Evolutionary conservation across 768 basidiomycete genomes (phyloP).

Genomic region (Hydnum rufescens): DNA sequence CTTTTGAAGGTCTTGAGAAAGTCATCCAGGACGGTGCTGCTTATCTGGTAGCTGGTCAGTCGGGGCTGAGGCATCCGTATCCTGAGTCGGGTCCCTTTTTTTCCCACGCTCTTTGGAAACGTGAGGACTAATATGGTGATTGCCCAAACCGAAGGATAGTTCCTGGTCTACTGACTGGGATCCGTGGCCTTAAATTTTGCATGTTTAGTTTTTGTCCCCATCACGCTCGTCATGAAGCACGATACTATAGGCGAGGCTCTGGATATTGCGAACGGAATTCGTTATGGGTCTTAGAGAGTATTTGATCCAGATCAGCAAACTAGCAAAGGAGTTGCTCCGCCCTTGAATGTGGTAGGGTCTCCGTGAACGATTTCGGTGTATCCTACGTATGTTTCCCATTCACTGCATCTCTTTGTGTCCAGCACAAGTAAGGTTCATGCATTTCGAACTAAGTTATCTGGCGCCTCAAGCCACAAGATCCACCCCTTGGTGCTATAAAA

Average conservation of each 20-base stretch:
- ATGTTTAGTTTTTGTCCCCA: slow-evolving; percentile 68
- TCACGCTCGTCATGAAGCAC: slow-evolving; percentile 74
- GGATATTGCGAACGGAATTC: slow-evolving; percentile 69
- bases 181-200: background rate
- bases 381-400: slow-evolving; percentile 44
- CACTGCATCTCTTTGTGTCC: slow-evolving; percentile 3
- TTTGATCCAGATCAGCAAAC: slow-evolving; percentile 72
- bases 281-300: slow-evolving; percentile 81
- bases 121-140: slow-evolving; percentile 53
- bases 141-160: slow-evolving; percentile 60
- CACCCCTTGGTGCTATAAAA: slow-evolving; percentile 91
- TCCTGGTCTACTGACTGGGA: background rate
- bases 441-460: background rate
- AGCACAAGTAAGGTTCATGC: slow-evolving; percentile 37
- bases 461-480: slow-evolving; percentile 44
- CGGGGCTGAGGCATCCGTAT: slow-evolving; percentile 41
- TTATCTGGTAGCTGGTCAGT: slow-evolving; percentile 40
- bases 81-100: slow-evolving; percentile 65
- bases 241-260: slow-evolving; percentile 70
- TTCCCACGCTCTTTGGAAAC: slow-evolving; percentile 70
- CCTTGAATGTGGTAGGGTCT: slow-evolving; percentile 91
- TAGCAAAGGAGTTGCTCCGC: slow-evolving; percentile 62
- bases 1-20: slow-evolving; percentile 49
- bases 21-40: slow-evolving; percentile 55
- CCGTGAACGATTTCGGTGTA: slow-evolving; percentile 84